Evolutionary conservation across 805 yeast species (phyloP).

Genomic region (Wickerhamiella dianesei): DNA sequence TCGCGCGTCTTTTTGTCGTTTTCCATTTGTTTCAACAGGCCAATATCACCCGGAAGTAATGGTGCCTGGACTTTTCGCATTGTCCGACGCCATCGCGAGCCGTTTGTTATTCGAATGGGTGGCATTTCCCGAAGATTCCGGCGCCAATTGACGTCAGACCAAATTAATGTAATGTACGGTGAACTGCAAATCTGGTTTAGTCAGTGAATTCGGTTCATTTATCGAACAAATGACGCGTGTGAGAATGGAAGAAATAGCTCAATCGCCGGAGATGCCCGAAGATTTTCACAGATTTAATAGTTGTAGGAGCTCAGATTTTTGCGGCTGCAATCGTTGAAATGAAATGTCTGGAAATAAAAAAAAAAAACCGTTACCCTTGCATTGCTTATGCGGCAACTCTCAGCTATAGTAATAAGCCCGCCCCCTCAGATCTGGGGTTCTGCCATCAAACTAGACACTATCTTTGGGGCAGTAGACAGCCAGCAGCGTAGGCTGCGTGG

Average conservation of each 20-base stretch:
- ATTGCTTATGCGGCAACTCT: background rate
- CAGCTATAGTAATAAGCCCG: background rate
- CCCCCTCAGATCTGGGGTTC: background rate
- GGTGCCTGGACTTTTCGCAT: constrained; percentile 9
- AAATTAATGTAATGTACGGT: too few relatives aligned
- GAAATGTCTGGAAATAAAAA: too few relatives aligned
- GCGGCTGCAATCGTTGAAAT: too few relatives aligned
- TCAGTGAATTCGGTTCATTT: too few relatives aligned
- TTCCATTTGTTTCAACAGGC: constrained; percentile 16
- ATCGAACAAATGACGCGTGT: too few relatives aligned
- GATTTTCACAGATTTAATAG: too few relatives aligned
- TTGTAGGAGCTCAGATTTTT: too few relatives aligned
- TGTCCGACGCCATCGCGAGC: constrained; percentile 4
- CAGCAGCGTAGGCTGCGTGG: background rate
- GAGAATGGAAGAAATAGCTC: too few relatives aligned
- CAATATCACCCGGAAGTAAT: constrained; percentile 18
- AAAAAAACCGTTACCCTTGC: background rate
- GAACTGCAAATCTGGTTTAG: too few relatives aligned
- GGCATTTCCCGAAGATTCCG: background rate
- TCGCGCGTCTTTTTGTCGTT: constrained; percentile 13
- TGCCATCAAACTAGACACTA: background rate
- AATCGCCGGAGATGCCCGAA: too few relatives aligned
- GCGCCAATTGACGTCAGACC: too few relatives aligned
- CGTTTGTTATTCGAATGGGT: background rate
- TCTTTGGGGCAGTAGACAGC: too few relatives aligned